phyloP scores from a whole-genome alignment of 108 stramenopile genomes.

The Epipyxis sp. region DNA sequence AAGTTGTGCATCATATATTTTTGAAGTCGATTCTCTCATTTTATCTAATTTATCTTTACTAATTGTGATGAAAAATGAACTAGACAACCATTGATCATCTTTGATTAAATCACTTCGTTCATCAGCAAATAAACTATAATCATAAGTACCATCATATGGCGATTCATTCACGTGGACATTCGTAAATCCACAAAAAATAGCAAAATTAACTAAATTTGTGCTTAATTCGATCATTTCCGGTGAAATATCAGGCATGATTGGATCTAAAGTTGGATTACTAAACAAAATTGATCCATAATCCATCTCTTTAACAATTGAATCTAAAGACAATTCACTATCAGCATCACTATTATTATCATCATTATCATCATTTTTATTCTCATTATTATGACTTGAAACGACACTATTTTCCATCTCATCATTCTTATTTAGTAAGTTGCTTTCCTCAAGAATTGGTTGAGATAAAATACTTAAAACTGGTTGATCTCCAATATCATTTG shows the following conservation, averaged over 20 bases:
- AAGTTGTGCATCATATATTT: too few relatives aligned
- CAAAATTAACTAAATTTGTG: constrained; percentile 17
- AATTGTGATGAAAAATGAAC: not conserved
- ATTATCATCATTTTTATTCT: not conserved
- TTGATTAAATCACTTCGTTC: not conserved
- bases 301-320: not conserved
- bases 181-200: constrained; percentile 18
- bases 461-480: too few relatives aligned
- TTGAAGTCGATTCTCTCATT: not conserved
- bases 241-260: not conserved
- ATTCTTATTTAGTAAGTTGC: not conserved
- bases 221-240: not conserved
- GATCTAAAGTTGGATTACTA: not conserved
- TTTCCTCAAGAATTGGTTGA: not conserved
- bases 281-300: not conserved
- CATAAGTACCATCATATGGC: too few relatives aligned
- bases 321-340: not conserved
- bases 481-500: too few relatives aligned
- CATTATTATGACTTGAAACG: not conserved
- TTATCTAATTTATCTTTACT: constrained; percentile 13
- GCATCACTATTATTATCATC: not conserved
- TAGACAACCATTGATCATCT: constrained; percentile 27
- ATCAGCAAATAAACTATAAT: too few relatives aligned
- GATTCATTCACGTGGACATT: not conserved
- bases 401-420: not conserved